Evolutionary conservation across 306 rosid species (phyloP).

Genomic region (Albizia julibrissin): DNA sequence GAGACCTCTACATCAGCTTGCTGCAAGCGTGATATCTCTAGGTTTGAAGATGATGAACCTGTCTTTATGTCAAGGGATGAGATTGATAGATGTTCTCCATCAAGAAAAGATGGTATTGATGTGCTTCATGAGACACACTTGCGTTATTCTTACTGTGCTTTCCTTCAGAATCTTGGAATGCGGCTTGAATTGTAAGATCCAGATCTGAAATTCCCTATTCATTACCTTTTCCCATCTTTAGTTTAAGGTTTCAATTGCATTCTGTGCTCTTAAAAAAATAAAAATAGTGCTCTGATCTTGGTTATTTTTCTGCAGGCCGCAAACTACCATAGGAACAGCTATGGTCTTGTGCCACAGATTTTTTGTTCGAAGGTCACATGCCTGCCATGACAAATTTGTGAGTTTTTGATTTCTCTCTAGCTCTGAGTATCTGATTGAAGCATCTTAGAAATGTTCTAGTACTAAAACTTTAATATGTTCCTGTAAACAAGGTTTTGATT

Average conservation of each 20-base stretch:
- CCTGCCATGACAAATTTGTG: slow-evolving; percentile 96
- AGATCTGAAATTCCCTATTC: not conserved
- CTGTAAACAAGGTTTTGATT: slow-evolving; percentile 2
- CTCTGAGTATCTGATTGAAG: slow-evolving; percentile 3
- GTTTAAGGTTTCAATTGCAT: not conserved
- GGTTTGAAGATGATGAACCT: slow-evolving; percentile 75
- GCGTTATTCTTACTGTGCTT: slow-evolving; percentile 93
- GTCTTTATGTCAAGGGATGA: slow-evolving; percentile 89
- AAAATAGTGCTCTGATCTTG: not conserved
- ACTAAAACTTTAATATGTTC: not conserved
- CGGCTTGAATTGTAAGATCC: slow-evolving; percentile 85
- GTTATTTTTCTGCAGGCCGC: slow-evolving; percentile 73
- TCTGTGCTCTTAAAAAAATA: not conserved
- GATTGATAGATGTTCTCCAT: slow-evolving; percentile 92
- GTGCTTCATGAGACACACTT: slow-evolving; percentile 76
- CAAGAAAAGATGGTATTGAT: slow-evolving; percentile 95
- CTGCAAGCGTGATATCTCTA: slow-evolving; percentile 57
- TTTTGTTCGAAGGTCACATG: slow-evolving; percentile 88
- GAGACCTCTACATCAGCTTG: slow-evolving; percentile 54
- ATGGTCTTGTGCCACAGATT: slow-evolving; percentile 99
- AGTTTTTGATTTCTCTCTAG: slow-evolving; percentile 43
- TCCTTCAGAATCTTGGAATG: slow-evolving; percentile 88
- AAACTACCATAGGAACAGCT: slow-evolving; percentile 91
- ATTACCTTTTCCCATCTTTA: not conserved
- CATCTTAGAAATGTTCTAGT: slow-evolving; percentile 27